phyloP scores from a whole-genome alignment of 2,329 filamentous ascomycete species.

The Fusarium proliferatum region DNA sequence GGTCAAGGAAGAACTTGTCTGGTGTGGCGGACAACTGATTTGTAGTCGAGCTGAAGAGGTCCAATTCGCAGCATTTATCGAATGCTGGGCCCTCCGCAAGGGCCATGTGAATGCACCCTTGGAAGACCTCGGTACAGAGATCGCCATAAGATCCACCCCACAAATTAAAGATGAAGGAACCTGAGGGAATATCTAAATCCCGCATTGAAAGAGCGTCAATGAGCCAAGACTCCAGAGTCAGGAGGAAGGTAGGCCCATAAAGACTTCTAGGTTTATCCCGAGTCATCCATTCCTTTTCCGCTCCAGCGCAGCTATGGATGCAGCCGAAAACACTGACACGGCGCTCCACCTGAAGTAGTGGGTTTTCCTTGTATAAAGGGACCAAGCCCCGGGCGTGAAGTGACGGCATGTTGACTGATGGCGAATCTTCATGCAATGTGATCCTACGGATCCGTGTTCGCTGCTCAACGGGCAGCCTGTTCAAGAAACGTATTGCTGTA shows the following conservation, averaged over 20 bases:
- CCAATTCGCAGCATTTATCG: neutral
- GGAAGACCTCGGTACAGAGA: neutral
- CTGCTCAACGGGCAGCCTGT: neutral
- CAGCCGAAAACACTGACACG: constrained; percentile 4
- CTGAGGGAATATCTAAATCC: neutral
- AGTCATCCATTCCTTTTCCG: neutral
- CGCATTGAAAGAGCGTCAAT: neutral
- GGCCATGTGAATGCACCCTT: neutral
- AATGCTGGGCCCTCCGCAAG: neutral
- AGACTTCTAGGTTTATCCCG: neutral
- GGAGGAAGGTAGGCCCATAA: accelerated
- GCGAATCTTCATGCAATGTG: neutral
- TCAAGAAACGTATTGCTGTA: constrained; percentile 13
- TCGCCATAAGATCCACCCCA: neutral
- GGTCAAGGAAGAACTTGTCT: neutral
- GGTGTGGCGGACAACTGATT: neutral
- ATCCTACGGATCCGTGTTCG: neutral
- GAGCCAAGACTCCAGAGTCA: too few relatives aligned
- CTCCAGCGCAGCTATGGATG: accelerated
- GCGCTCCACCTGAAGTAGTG: constrained; percentile 9
- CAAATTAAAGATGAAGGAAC: neutral
- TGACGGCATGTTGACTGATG: neutral
- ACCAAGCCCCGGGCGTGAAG: neutral
- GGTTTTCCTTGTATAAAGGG: constrained; percentile 17
- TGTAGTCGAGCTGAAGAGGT: neutral